Conservation (phyloP, 768 basidiomycete genomes). For the Chalciporus pseudorubinellus region DNA sequence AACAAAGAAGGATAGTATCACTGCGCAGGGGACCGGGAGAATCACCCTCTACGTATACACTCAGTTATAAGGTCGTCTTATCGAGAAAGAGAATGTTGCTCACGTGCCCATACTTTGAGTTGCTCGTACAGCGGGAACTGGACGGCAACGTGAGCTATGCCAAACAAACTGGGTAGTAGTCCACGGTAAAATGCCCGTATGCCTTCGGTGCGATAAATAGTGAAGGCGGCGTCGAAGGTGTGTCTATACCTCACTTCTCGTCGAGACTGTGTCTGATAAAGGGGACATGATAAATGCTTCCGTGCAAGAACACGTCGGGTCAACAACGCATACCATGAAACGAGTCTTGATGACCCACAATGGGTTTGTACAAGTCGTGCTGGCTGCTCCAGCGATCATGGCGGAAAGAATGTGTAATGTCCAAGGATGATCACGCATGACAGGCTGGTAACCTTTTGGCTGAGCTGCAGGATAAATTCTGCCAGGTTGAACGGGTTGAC, state of each 20-base stretch:
- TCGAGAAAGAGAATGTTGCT: slow-evolving; percentile 36
- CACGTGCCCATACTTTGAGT: slow-evolving; percentile 83
- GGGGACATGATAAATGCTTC: slow-evolving; percentile 8
- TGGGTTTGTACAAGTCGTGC: slow-evolving; percentile 93
- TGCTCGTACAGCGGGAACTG: slow-evolving; percentile 97
- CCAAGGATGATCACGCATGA: slow-evolving; percentile 80
- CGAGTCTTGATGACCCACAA: slow-evolving; percentile 99
- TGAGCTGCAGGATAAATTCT: slow-evolving; percentile 79
- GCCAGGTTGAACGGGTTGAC: slow-evolving; percentile 36
- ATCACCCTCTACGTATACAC: slow-evolving; percentile 25
- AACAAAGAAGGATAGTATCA: slow-evolving; percentile 79
- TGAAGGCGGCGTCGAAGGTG: slow-evolving; percentile 83
- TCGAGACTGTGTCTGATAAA: slow-evolving; percentile 72
- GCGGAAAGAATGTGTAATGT: slow-evolving; percentile 88
- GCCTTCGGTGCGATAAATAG: slow-evolving; percentile 91
- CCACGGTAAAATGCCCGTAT: slow-evolving; percentile 90
- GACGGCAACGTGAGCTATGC: slow-evolving; percentile 92
- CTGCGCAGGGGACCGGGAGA: slow-evolving; percentile 28
- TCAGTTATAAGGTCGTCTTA: background rate
- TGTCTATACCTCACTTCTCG: slow-evolving; percentile 80
- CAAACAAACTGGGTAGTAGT: slow-evolving; percentile 86
- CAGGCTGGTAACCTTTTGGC: slow-evolving; percentile 81
- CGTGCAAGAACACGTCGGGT: background rate
- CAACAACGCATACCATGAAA: slow-evolving; percentile 74
- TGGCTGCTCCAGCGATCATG: slow-evolving; percentile 91